phyloP scores from a whole-genome alignment of 2,329 filamentous ascomycete species.

The Phaeosphaeriaceae sp. region DNA sequence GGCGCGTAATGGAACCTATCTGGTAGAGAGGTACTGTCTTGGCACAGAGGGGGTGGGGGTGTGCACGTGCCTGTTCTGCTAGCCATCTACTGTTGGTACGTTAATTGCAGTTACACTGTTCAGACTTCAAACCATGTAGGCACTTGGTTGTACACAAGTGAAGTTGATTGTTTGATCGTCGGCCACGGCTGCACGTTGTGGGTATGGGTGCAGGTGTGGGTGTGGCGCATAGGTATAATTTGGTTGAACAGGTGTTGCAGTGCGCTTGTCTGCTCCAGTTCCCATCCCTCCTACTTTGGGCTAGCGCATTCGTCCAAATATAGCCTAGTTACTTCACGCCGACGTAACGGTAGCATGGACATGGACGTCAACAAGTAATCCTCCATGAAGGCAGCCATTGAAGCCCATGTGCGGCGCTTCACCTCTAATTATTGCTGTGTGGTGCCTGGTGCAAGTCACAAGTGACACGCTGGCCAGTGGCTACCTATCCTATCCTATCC shows the following conservation, averaged over 20 bases:
- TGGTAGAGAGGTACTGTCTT: background rate
- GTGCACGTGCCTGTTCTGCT: constrained; percentile 18
- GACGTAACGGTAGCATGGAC: constrained; percentile 44
- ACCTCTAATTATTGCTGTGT: constrained; percentile 21
- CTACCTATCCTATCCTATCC: too few species aligned
- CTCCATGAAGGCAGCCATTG: constrained; percentile 36
- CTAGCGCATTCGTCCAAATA: constrained; percentile 14
- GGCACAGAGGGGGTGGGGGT: constrained; percentile 2
- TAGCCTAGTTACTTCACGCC: constrained; percentile 28
- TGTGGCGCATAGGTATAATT: constrained; percentile 26
- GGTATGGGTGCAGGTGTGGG: too few species aligned
- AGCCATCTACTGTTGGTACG: constrained; percentile 4
- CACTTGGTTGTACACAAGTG: too few species aligned
- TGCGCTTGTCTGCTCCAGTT: constrained; percentile 19
- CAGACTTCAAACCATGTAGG: too few species aligned
- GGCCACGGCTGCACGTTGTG: too few species aligned
- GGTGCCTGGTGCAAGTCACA: constrained; percentile 29
- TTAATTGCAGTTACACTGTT: constrained; percentile 14
- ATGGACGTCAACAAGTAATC: constrained; percentile 31
- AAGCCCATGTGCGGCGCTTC: constrained; percentile 26
- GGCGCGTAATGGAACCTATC: background rate
- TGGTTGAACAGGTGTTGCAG: constrained; percentile 34
- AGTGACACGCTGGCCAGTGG: constrained; percentile 20
- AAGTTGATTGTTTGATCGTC: too few species aligned
- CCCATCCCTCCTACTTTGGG: constrained; percentile 19